Conservation (phyloP, 306 rosid species). For the Vigna trinervia region DNA sequence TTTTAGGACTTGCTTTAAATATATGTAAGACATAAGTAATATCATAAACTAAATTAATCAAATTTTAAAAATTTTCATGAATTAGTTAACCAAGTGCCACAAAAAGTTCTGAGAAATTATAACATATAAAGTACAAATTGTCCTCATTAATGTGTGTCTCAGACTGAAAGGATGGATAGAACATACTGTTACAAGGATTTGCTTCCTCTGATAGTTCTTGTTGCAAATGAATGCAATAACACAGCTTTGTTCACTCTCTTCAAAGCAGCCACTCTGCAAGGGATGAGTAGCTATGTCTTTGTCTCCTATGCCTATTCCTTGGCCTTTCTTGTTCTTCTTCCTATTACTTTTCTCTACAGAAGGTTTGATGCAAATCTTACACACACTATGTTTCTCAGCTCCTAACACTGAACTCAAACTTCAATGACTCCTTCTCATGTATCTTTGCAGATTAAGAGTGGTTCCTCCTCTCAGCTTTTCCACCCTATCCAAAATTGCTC, state of each 20-base stretch:
- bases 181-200: conserved; percentile 51
- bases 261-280: conserved; percentile 77
- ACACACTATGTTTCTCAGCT: not conserved
- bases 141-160: not conserved
- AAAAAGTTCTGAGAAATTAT: too few relatives aligned
- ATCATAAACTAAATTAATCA: too few relatives aligned
- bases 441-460: conserved; percentile 60
- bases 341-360: conserved; percentile 64
- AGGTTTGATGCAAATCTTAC: conserved; percentile 45
- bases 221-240: conserved; percentile 71
- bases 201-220: conserved; percentile 67
- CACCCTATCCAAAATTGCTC: conserved; percentile 59
- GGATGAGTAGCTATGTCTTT: conserved; percentile 85
- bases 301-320: conserved; percentile 73
- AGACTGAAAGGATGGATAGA: conserved; percentile 47
- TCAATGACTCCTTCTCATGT: not conserved
- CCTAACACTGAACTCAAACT: not conserved
- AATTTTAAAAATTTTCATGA: too few relatives aligned
- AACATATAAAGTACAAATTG: not conserved
- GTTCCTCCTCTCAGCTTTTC: conserved; percentile 78
- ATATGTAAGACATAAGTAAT: too few relatives aligned
- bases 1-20: too few relatives aligned
- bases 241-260: conserved; percentile 77
- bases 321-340: conserved; percentile 69
- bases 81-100: too few relatives aligned